Evolutionary conservation across 2,329 filamentous ascomycete species (phyloP).

Genomic region (Hypoxylon sp.): DNA sequence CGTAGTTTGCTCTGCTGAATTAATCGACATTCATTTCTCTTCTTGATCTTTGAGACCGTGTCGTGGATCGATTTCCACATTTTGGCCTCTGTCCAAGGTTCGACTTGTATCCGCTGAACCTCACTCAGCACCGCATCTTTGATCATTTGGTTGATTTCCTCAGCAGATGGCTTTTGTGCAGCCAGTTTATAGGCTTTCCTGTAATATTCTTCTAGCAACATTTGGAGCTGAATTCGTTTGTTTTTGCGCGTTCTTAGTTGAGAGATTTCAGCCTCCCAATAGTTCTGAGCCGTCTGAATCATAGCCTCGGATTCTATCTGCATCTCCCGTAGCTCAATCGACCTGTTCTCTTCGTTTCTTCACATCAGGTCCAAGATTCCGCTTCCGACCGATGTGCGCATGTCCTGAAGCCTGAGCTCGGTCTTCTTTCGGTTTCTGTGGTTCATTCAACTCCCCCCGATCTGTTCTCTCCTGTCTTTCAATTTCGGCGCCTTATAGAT

Average conservation of each 20-base stretch:
- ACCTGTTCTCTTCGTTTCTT: slow-evolving; percentile 11
- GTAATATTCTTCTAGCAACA: neutral
- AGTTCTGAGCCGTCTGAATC: neutral
- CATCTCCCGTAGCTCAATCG: neutral
- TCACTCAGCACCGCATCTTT: neutral
- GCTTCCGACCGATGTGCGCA: slow-evolving; percentile 15
- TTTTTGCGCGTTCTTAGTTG: slow-evolving; percentile 3
- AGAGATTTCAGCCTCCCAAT: neutral
- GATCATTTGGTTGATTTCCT: neutral
- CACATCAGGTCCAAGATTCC: slow-evolving; percentile 8
- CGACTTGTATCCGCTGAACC: neutral
- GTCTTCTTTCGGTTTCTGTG: slow-evolving; percentile 3
- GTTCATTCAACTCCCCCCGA: neutral
- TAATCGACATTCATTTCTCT: neutral
- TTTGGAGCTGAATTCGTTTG: neutral
- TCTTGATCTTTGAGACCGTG: neutral
- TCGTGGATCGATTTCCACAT: slow-evolving; percentile 2
- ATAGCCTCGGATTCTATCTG: neutral
- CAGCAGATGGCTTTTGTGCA: neutral
- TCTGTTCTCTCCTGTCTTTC: neutral
- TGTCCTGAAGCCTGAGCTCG: neutral
- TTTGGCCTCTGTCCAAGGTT: neutral
- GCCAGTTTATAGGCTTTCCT: slow-evolving; percentile 1
- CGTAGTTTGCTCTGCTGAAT: neutral
- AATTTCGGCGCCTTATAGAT: neutral